phyloP scores from a whole-genome alignment of 1,139 yeast genomes.

The Eremothecium coryli region DNA sequence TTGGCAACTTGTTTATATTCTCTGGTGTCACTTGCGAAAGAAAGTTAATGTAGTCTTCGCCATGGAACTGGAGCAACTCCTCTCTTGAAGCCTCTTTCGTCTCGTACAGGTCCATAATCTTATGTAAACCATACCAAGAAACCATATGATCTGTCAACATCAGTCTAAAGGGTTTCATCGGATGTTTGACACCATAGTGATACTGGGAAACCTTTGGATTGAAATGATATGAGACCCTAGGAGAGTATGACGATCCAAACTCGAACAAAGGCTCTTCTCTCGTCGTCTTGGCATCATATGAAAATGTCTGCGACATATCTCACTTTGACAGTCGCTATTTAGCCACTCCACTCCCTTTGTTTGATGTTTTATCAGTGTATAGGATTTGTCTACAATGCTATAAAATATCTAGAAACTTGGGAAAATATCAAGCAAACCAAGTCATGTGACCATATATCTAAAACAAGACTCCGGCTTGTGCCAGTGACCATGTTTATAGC shows the following conservation, averaged over 20 bases:
- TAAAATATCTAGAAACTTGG: too few species aligned
- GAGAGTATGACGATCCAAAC: conserved; percentile 33
- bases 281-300: conserved; percentile 46
- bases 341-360: too few species aligned
- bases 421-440: too few species aligned
- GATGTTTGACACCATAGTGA: conserved; percentile 89
- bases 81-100: conserved; percentile 76
- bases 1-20: conserved; percentile 48
- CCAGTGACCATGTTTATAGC: too few species aligned
- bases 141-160: conserved; percentile 92
- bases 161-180: conserved; percentile 95
- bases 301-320: conserved; percentile 26
- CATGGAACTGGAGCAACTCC: conserved; percentile 72
- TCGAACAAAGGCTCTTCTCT: conserved; percentile 44
- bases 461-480: too few species aligned
- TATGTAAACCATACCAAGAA: conserved; percentile 73
- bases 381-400: too few species aligned
- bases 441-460: too few species aligned
- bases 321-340: not conserved
- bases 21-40: conserved; percentile 77
- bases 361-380: too few species aligned
- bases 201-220: conserved; percentile 74
- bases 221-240: conserved; percentile 77
- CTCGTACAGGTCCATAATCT: conserved; percentile 79
- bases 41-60: conserved; percentile 80